Evolutionary conservation across 108 stramenopile species (phyloP), one percentile per base, ranked within the genome.

Genomic region (Seminavis robusta): DNA sequence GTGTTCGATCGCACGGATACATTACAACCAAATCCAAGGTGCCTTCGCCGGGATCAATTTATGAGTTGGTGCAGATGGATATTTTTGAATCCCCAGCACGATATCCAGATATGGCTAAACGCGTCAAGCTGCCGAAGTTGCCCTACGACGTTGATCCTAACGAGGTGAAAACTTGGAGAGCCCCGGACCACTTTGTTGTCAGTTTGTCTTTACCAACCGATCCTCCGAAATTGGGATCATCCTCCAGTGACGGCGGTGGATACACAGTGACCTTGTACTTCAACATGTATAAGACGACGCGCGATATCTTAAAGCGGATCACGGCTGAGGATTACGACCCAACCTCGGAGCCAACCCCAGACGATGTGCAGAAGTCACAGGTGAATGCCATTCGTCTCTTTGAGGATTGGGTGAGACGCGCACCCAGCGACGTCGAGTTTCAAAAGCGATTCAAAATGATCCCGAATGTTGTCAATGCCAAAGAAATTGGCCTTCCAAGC

Each of bases 391-490:
- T 83, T 15, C 64, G 74, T 40, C 63, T 92, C n/a, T 82, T 88
- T 53, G 87, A 92, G 47, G 63, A 86, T 31, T 92, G 83, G 72
- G 85, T 84, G 42, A 56, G 75, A 56, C 46, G 71, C 53, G 82
- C 90, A 39, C 90, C 90, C 9, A 77, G 59, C 9, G 86, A 92
- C 56, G 56, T 61, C 26, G 33, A 57, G 15, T 88, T 77, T 39
- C 80, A 81, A 47, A 76, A 83, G 8, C 80, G 90, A 13, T 88
- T 92, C 70, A 92, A 92, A 51, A 59, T 84, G 8, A 64, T 92
- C 21, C 79, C 80, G 2, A 67, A 69, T 40, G 73, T 59, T 27
- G 73, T 72, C 25, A 92, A 92, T 53, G 52, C 83, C 1, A 66
- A 61, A 49, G 90, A 92, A 58, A 71, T 88, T 54, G 90, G 90